Conservation (phyloP, 192 early-diverging fungal species). For the Diversispora epigaea region DNA sequence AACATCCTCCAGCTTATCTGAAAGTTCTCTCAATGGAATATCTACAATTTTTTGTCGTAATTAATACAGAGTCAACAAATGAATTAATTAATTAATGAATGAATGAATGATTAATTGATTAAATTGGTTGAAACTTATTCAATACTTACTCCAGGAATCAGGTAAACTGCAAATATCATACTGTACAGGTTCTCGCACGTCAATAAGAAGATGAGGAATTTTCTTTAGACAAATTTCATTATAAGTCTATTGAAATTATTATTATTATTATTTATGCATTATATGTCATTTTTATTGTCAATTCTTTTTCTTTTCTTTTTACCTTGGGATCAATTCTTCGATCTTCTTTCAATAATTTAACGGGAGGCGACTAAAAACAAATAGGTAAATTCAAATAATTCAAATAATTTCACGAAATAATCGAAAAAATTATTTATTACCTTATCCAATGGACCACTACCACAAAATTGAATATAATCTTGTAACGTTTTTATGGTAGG, state of each 20-base stretch:
- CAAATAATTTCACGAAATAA: conserved; percentile 5
- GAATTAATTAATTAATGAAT: background rate
- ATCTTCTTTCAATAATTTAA: conserved; percentile 34
- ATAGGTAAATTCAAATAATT: background rate
- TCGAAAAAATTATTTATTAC: conserved; percentile 40
- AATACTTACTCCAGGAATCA: conserved; percentile 56
- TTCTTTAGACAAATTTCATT: conserved; percentile 35
- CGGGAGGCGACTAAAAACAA: background rate
- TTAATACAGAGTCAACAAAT: background rate
- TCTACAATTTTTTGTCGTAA: conserved; percentile 36
- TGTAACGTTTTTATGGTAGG: conserved; percentile 78
- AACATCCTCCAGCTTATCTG: conserved; percentile 44
- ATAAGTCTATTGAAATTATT: conserved; percentile 59
- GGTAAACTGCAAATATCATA: conserved; percentile 81
- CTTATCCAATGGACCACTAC: conserved; percentile 74
- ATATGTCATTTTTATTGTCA: background rate
- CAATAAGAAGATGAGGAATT: conserved; percentile 74
- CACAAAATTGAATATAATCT: conserved; percentile 95
- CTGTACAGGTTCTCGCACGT: conserved; percentile 85
- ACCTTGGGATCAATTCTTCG: conserved; percentile 17
- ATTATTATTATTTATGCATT: conserved; percentile 39
- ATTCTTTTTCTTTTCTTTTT: background rate
- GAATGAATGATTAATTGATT: background rate
- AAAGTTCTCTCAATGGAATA: conserved; percentile 58
- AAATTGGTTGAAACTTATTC: background rate